Conservation (phyloP, 2,329 filamentous ascomycete species). For the Alternaria sp. region DNA sequence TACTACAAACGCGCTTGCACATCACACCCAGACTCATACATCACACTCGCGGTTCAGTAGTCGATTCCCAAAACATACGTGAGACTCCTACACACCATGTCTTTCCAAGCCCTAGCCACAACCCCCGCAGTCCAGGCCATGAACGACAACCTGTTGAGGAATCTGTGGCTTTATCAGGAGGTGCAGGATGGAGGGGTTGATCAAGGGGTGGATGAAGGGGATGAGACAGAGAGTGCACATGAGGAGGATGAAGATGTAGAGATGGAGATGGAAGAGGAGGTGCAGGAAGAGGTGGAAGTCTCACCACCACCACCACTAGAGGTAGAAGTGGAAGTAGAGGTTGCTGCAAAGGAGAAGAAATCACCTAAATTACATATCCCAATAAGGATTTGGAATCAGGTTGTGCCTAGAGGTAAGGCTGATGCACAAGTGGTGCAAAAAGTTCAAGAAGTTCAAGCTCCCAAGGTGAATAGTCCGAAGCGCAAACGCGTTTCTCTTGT, state of each 20-base stretch:
- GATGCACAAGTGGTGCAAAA: neutral
- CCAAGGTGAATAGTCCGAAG: neutral
- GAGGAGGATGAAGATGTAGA: neutral
- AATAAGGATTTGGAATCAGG: neutral
- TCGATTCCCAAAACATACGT: neutral
- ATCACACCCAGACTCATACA: neutral
- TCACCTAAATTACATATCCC: neutral
- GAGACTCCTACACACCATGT: neutral
- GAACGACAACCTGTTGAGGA: neutral
- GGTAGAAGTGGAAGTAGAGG: neutral
- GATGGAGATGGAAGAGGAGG: neutral
- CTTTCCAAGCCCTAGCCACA: neutral
- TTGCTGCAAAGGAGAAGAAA: neutral
- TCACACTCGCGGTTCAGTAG: neutral
- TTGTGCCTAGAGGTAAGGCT: neutral
- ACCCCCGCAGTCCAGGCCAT: neutral
- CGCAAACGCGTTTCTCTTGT: neutral
- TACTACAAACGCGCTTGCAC: neutral
- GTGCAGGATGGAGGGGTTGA: neutral
- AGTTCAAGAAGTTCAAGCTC: neutral
- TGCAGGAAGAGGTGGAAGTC: neutral
- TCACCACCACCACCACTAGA: neutral
- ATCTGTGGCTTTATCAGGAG: neutral
- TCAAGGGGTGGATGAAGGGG: fast-evolving
- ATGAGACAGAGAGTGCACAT: neutral